Evolutionary conservation across 805 yeast genomes (phyloP).

Genomic region (Metschnikowia gelsemii): DNA sequence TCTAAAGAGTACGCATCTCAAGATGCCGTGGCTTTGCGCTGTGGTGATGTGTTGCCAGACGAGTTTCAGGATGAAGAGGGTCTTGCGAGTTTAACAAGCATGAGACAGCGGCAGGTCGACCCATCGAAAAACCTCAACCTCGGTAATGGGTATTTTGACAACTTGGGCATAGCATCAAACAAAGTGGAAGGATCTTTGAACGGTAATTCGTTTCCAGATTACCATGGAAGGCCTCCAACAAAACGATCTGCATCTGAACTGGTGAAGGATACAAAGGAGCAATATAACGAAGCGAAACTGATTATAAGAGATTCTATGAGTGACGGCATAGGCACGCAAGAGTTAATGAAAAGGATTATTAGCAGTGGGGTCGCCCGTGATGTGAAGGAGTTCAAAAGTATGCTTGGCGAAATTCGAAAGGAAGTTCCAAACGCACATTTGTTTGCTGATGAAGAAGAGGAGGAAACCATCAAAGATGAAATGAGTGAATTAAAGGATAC

Average conservation of each 20-base stretch:
- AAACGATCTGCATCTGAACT: constrained; percentile 1
- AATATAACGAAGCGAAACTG: neutral
- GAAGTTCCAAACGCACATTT: constrained; percentile 36
- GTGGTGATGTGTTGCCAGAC: constrained; percentile 56
- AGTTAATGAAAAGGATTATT: constrained; percentile 38
- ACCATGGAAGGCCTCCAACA: neutral
- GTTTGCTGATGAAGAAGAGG: constrained; percentile 40
- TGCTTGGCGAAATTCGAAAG: constrained; percentile 34
- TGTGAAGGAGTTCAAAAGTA: constrained; percentile 28
- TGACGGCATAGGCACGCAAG: constrained; percentile 16
- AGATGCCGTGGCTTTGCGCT: constrained; percentile 68
- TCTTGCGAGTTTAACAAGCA: constrained; percentile 32
- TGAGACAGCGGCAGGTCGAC: constrained; percentile 39
- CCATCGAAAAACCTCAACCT: constrained; percentile 43
- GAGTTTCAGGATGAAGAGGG: constrained; percentile 60
- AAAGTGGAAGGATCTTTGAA: neutral
- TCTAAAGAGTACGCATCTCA: constrained; percentile 67
- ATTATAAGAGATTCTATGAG: constrained; percentile 1
- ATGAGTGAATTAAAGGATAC: neutral
- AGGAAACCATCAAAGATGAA: constrained; percentile 2
- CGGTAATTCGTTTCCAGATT: neutral
- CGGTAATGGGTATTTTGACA: constrained; percentile 35
- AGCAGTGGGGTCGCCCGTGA: constrained; percentile 34
- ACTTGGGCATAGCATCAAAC: constrained; percentile 20
- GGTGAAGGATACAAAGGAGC: neutral